Evolutionary conservation across 164 flowering plant genomes (phyloP).

Genomic region (Annona squamosa): DNA sequence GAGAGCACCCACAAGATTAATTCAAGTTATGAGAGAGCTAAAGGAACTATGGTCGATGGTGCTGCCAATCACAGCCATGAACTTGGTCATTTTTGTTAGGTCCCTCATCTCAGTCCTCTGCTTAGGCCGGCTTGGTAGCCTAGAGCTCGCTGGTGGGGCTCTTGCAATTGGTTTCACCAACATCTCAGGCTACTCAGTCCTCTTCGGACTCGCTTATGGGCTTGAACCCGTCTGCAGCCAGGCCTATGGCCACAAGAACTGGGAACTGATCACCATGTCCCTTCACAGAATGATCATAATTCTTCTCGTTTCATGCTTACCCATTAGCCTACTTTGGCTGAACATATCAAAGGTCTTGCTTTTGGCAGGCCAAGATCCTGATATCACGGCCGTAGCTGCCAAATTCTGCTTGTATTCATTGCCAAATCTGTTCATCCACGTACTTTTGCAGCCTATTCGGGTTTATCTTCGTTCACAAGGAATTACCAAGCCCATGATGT

Average conservation of each 20-base stretch:
- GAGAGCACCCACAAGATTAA: background rate
- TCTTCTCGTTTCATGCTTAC: slow-evolving; percentile 48
- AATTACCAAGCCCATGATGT: slow-evolving; percentile 79
- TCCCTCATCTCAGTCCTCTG: slow-evolving; percentile 54
- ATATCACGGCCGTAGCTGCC: slow-evolving; percentile 58
- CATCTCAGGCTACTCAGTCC: slow-evolving; percentile 89
- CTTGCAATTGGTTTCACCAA: slow-evolving; percentile 88
- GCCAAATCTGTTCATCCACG: slow-evolving; percentile 69
- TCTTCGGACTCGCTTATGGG: slow-evolving; percentile 81
- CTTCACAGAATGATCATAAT: slow-evolving; percentile 59
- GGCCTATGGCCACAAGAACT: slow-evolving; percentile 70
- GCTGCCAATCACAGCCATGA: slow-evolving; percentile 60
- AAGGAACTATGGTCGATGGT: slow-evolving; percentile 80
- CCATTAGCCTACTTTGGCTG: slow-evolving; percentile 75
- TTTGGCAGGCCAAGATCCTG: slow-evolving; percentile 64
- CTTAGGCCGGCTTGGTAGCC: slow-evolving; percentile 71
- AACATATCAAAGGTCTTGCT: slow-evolving; percentile 63
- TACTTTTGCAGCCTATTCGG: slow-evolving; percentile 61
- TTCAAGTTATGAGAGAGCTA: slow-evolving; percentile 41
- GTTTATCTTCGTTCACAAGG: slow-evolving; percentile 66
- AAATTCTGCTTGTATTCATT: slow-evolving; percentile 62
- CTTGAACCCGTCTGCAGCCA: slow-evolving; percentile 89
- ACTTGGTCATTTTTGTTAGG: slow-evolving; percentile 48
- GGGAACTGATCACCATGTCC: slow-evolving; percentile 59
- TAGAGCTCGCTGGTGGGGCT: slow-evolving; percentile 85